Evolutionary conservation across 1,284 basidiomycete genomes (phyloP), one percentile per base, ranked within the genome.

Genomic region (Ceratobasidium sp.): DNA sequence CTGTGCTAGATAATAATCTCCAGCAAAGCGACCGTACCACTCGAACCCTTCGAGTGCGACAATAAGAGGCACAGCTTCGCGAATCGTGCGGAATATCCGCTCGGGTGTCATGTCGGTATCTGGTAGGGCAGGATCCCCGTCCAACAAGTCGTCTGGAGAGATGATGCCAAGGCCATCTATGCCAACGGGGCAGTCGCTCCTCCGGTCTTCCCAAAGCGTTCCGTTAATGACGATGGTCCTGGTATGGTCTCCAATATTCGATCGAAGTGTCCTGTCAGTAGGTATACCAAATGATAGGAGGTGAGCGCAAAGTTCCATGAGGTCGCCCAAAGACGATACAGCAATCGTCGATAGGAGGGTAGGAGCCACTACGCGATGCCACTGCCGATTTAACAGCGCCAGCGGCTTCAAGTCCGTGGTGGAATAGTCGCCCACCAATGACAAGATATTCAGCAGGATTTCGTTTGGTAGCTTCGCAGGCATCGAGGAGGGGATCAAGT

Each of bases 1-100:
- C 21, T 49, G 63, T 11, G 43, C 47, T 6, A 66, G 47, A 28
- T 52, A 35, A 52, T 66, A 66, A n/a, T 66, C 63, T 11, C 63
- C 63, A 1, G 47, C 63, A n/a, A 66, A 66, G 11, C 63, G 63
- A 21, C 63, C 63, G n/a, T 66, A 66, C 49, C 63, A 66, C 49
- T 66, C 63, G 9, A 66, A 16, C 5, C 63, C 49, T 11, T 66
- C 49, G 8, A 66, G 47, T 9, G 28, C 28, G 14, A 35, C 47
- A 11, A 66, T 52, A n/a, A 44, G 63, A n/a, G 63, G 32, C 28
- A 66, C 21, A 52, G 47, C 63, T 1, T 2, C 23, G 23, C 43
- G 18, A 66, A 66, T 8, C 16, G 35, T 66, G 16, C 35, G 21
- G 18, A 11, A n/a, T 1, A 52, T 23, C 16, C 21, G 32, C 5